Evolutionary conservation across 2,329 filamentous ascomycete species (phyloP).

Genomic region (Fusarium drepaniforme): DNA sequence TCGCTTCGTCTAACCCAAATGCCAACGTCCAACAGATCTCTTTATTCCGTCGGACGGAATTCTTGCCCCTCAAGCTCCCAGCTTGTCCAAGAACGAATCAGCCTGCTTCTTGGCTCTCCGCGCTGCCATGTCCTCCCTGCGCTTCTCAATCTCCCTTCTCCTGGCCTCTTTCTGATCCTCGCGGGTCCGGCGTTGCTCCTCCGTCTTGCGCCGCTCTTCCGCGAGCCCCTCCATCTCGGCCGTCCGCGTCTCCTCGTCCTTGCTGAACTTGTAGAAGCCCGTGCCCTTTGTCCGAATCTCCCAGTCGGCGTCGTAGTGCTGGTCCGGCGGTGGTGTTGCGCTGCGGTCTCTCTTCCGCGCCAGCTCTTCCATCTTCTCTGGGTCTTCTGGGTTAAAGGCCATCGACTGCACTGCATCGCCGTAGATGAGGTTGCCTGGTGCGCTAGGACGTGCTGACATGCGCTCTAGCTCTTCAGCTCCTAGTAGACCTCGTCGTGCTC

Average conservation of each 20-base stretch:
- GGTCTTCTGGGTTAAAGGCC: slow-evolving; percentile 84
- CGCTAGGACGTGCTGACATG: slow-evolving; percentile 75
- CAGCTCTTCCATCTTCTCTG: slow-evolving; percentile 80
- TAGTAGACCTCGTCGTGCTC: slow-evolving; percentile 61
- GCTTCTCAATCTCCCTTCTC: slow-evolving; percentile 72
- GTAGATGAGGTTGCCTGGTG: slow-evolving; percentile 80
- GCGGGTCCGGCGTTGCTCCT: slow-evolving; percentile 68
- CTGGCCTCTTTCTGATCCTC: slow-evolving; percentile 70
- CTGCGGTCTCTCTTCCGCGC: slow-evolving; percentile 83
- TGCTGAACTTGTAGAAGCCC: slow-evolving; percentile 91
- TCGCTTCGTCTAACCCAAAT: slow-evolving; percentile 12
- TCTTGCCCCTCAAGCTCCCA: slow-evolving; percentile 47
- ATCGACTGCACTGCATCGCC: slow-evolving; percentile 87
- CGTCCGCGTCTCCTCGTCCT: slow-evolving; percentile 74
- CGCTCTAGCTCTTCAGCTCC: slow-evolving; percentile 73
- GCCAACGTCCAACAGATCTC: slow-evolving; percentile 4
- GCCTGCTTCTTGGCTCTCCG: slow-evolving; percentile 75
- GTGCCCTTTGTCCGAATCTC: slow-evolving; percentile 91
- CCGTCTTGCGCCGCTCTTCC: slow-evolving; percentile 76
- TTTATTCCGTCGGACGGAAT: slow-evolving; percentile 33
- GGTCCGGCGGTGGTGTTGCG: slow-evolving; percentile 81
- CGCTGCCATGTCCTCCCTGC: slow-evolving; percentile 72
- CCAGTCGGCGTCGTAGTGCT: slow-evolving; percentile 86
- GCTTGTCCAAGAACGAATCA: slow-evolving; percentile 76
- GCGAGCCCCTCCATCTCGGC: slow-evolving; percentile 82